A percentile compares a stretch with the other conserved stretches of the same genome.
Evolutionary conservation across 2,329 filamentous ascomycete species (phyloP).

Genomic region (Alternaria atra): DNA sequence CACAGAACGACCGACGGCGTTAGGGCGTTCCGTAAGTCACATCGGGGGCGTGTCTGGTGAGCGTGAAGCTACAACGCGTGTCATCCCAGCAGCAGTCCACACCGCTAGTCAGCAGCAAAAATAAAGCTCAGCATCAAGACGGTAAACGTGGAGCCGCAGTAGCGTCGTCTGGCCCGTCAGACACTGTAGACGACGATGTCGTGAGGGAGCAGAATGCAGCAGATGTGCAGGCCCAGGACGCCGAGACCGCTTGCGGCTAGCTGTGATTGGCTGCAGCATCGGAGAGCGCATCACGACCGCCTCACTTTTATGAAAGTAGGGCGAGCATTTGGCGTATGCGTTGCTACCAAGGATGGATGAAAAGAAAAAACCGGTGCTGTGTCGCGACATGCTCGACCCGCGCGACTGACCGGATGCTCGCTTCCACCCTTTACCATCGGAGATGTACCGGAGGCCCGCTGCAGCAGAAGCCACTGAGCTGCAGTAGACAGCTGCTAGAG

Average conservation of each 20-base stretch:
- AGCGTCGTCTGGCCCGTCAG: conserved; percentile 34
- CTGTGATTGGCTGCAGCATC: conserved; percentile 36
- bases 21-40: conserved; percentile 29
- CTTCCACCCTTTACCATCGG: not conserved
- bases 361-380: conserved; percentile 18
- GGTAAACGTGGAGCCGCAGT: conserved; percentile 31
- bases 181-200: conserved; percentile 25
- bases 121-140: conserved; percentile 17
- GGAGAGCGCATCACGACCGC: conserved; percentile 37
- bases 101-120: conserved; percentile 38
- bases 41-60: conserved; percentile 17
- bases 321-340: conserved; percentile 32
- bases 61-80: conserved; percentile 44
- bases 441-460: not conserved
- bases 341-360: conserved; percentile 20
- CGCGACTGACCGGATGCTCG: conserved; percentile 12
- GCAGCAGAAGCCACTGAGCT: not conserved
- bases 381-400: conserved; percentile 1
- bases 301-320: conserved; percentile 45
- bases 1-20: conserved; percentile 34
- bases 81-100: conserved; percentile 34
- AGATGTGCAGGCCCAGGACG: conserved; percentile 26
- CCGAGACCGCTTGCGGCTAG: conserved; percentile 25
- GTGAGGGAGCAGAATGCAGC: conserved; percentile 27
- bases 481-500: not conserved